Base-by-base conservation (phyloP, 129 eudicot genomes). In the Heracleum sosnowskyi region DNA sequence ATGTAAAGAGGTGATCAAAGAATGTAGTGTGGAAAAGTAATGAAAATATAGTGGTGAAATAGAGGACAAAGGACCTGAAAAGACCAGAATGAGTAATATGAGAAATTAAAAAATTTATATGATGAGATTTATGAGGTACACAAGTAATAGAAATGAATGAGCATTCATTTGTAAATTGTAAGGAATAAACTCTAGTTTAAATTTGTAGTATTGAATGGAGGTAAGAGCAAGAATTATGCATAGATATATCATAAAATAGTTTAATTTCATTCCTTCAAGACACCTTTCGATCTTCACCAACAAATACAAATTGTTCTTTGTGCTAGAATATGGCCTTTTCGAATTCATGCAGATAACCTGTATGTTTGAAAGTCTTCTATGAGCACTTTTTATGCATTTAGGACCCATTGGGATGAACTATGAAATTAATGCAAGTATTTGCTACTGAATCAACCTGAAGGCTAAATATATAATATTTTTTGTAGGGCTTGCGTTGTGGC, bases 401-500 rank as follows among this genome's bases (percentile, higher is more conserved):
- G 7, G 70, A 64, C 37, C 74, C 28, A 35, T 16, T 35, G 4
- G 74, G 44, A 34, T 69, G 74, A 33, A 31, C 28, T 3, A 33
- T 69, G 24, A 33, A 11, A 12, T 31, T 69, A 8, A 35, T 17
- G n/a, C 39, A 69, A 69, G 28, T 11, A 12, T 31, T 18, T 18
- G 39, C 24, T 33, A 31, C 42, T 35, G 41, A 35, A 5, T 16
- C 4, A 31, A 69, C 7, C 39, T 16, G 3, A 69, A 35, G 74
- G 42, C 1, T 69, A 2, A 69, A 34, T 36, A 35, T 33, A 33
- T 69, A 17, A 34, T 33, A 13, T 17, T 1, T 5, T 20, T 35
- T 69, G 41, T 77, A 89, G 97, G 84, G 96, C 96, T 24, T 92
- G 97, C 85, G 84, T 92, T 75, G 86, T 76, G 34, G 89, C 75